Evolutionary conservation across 345 rosid genomes (phyloP).

Genomic region (Orychophragmus violaceus): DNA sequence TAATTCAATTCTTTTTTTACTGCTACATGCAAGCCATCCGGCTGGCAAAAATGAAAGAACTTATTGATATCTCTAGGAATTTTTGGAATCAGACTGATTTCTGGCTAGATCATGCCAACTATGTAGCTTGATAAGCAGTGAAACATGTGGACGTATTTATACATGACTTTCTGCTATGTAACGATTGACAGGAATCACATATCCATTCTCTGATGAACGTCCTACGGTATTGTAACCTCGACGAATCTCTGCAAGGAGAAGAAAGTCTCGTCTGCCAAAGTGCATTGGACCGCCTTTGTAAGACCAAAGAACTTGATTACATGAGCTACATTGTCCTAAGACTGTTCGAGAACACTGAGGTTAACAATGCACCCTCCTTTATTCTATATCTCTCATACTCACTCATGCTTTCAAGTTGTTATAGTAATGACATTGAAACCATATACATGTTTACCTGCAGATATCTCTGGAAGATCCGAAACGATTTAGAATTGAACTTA

Average conservation of each 20-base stretch:
- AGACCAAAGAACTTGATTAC: constrained; percentile 96
- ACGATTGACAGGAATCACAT: constrained; percentile 80
- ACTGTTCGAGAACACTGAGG: constrained; percentile 94
- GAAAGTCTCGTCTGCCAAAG: constrained; percentile 67
- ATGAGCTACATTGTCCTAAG: constrained; percentile 94
- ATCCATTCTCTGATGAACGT: constrained; percentile 95
- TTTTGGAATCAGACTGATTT: neutral
- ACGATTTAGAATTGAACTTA: constrained; percentile 84
- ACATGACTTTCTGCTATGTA: constrained; percentile 5
- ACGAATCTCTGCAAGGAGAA: constrained; percentile 95
- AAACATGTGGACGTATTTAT: neutral
- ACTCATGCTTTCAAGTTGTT: neutral
- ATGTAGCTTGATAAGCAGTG: neutral
- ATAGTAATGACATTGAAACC: neutral
- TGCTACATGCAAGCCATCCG: neutral
- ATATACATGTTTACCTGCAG: constrained; percentile 35
- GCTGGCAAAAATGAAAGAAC: neutral
- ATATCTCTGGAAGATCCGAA: constrained; percentile 77
- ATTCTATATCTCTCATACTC: neutral
- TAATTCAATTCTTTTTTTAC: neutral
- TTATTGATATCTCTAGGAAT: neutral
- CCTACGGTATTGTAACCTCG: constrained; percentile 91
- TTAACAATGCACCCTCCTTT: constrained; percentile 8
- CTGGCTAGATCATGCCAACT: neutral
- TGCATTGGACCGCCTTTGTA: constrained; percentile 76